These are phyloP conservation scores for Periconia macrospinosa DNA, from an alignment of 2,329 filamentous ascomycete species.

Conservation along the genomic window DNA sequence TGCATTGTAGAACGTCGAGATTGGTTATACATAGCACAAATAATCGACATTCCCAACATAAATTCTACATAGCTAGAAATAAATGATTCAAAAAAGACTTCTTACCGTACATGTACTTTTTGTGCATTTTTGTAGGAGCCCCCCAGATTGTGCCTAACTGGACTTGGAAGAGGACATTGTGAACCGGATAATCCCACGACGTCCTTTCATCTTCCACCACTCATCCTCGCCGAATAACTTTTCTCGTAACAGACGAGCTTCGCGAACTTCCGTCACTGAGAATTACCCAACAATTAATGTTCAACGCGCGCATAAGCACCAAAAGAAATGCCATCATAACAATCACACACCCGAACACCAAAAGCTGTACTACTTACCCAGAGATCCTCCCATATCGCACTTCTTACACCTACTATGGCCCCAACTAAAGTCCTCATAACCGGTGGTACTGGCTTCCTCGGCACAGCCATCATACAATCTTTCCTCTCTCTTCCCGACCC, in stretches of 20 bases:
- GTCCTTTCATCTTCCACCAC: too few relatives aligned
- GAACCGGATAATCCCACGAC: neutral
- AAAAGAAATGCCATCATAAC: neutral
- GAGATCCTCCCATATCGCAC: neutral
- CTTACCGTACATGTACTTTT: too few relatives aligned
- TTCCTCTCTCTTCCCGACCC: constrained; percentile 29
- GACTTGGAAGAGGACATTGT: neutral
- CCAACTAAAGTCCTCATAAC: constrained; percentile 46
- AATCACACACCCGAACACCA: too few relatives aligned
- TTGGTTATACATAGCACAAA: too few relatives aligned
- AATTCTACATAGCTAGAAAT: too few relatives aligned
- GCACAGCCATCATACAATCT: constrained; percentile 44
- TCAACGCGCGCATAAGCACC: neutral
- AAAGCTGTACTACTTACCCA: neutral
- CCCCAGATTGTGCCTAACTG: neutral
- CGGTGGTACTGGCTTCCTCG: constrained; percentile 53
- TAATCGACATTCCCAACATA: too few relatives aligned
- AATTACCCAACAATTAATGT: neutral
- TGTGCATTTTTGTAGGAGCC: too few relatives aligned
- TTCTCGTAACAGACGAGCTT: too few relatives aligned
- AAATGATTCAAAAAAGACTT: too few relatives aligned
- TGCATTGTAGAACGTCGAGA: too few relatives aligned
- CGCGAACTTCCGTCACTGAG: too few relatives aligned
- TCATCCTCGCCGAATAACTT: too few relatives aligned
- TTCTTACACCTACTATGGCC: constrained; percentile 19